Evolutionary conservation across 768 basidiomycete species (phyloP), one percentile per base, ranked within the genome.

Genomic region (Lactarius akahatsu): DNA sequence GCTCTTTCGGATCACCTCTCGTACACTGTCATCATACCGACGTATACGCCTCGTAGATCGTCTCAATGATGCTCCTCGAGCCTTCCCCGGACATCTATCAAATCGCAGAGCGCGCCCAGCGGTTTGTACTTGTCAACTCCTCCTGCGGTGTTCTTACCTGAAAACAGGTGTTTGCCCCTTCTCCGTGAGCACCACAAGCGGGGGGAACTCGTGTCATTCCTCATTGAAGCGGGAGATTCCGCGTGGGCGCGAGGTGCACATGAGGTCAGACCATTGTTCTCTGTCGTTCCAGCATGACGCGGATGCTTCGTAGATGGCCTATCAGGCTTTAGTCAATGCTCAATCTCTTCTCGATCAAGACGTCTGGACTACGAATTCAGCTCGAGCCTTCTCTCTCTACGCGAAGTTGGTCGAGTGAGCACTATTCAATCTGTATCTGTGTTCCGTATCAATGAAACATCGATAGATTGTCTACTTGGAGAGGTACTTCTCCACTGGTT

Each of bases 221-320:
- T 90, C 10, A 82, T 88, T 23, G 83, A 88, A 60, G 88, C 89
- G 26, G 89, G 87, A 2, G 86, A 89, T 70, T 85, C 87, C 43
- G 87, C 90, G 6, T 85, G 86, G 80, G 81, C 83, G 9, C 81
- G 88, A 60, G 90, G 90, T 28, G 90, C 90, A 41, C 89, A 90
- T 72, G 90, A 91, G 79, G 88, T 89, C 72, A 57, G 70, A 64
- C 10, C 26, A 61, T 26, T 55, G 61, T 16, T 32, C 10, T 43
- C 50, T 23, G 13, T 26, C n/a, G 41, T 18, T 26, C 43, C 20
- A 50, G 57, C 38, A 15, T 56, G 41, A 65, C 16, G 23, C 32
- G 8, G 26, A 63, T 34, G 36, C 50, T 60, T 65, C 52, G 30
- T 65, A 90, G 88, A 78, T 88, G 45, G 86, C 88, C 4, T 79